Evolutionary conservation across 768 basidiomycete genomes (phyloP).

Genomic region (Termitomyces eurrhizus): DNA sequence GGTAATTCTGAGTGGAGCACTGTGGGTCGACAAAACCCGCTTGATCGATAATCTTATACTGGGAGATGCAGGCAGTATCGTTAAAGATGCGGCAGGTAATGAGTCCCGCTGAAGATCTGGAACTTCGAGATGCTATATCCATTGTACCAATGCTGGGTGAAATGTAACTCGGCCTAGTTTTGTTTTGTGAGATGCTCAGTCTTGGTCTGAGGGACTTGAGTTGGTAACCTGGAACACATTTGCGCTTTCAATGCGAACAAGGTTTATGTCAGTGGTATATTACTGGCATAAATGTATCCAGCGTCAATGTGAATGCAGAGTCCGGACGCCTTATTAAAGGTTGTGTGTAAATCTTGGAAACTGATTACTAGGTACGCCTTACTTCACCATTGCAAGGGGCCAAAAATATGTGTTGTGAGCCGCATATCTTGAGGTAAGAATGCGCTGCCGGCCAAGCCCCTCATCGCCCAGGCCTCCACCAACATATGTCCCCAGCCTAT

Average conservation of each 20-base stretch:
- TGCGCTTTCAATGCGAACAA: not conserved
- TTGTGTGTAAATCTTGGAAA: not conserved
- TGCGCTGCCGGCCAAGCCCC: constrained; percentile 36
- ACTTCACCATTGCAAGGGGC: constrained; percentile 9
- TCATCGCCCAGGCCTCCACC: constrained; percentile 46
- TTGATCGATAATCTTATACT: constrained; percentile 92
- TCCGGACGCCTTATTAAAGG: not conserved
- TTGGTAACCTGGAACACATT: not conserved
- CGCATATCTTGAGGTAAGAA: constrained; percentile 33
- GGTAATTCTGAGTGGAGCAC: constrained; percentile 80
- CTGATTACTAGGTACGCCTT: not conserved
- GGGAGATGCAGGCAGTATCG: constrained; percentile 40
- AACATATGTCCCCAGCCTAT: constrained; percentile 43
- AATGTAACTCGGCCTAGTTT: not conserved
- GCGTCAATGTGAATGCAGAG: not conserved
- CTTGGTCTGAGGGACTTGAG: not conserved
- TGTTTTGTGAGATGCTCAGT: not conserved
- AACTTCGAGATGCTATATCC: not conserved
- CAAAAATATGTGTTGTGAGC: constrained; percentile 28
- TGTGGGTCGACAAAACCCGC: constrained; percentile 83
- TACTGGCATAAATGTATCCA: not conserved
- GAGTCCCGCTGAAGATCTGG: not conserved
- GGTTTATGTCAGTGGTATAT: not conserved
- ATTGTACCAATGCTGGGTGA: not conserved
- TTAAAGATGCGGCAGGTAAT: constrained; percentile 19